phyloP scores from a whole-genome alignment of 2,329 filamentous ascomycete species.

The Emergomyces pasteurianus region DNA sequence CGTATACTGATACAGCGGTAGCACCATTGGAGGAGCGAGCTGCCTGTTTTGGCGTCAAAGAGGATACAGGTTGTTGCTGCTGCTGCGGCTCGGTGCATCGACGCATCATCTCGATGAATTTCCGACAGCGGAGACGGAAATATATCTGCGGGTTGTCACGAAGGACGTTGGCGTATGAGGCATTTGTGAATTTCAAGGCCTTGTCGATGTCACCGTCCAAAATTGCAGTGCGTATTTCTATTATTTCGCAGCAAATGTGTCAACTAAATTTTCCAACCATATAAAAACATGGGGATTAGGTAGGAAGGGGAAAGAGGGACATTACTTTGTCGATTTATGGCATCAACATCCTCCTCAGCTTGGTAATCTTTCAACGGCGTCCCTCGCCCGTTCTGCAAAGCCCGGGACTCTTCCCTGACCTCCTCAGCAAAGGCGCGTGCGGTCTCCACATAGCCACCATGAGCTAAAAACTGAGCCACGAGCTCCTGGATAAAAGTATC shows the following conservation, averaged over 20 bases:
- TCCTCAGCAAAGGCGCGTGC: slow-evolving; percentile 79
- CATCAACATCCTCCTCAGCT: slow-evolving; percentile 72
- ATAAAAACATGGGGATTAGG: background rate
- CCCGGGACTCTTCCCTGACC: slow-evolving; percentile 59
- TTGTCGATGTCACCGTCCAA: slow-evolving; percentile 85
- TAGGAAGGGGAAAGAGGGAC: background rate
- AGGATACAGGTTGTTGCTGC: slow-evolving; percentile 16
- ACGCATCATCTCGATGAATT: slow-evolving; percentile 91
- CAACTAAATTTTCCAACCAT: background rate
- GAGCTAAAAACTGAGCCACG: slow-evolving; percentile 77
- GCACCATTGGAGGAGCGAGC: slow-evolving; percentile 26
- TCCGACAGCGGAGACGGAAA: slow-evolving; percentile 77
- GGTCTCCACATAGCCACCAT: slow-evolving; percentile 92
- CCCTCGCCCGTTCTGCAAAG: slow-evolving; percentile 48
- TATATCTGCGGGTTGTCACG: slow-evolving; percentile 70
- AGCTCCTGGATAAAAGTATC: slow-evolving; percentile 70
- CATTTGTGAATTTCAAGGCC: slow-evolving; percentile 68
- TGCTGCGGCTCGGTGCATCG: slow-evolving; percentile 54
- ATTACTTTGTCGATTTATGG: slow-evolving; percentile 73
- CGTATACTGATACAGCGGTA: slow-evolving; percentile 16
- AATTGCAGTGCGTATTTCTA: slow-evolving; percentile 76
- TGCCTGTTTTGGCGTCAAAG: slow-evolving; percentile 24
- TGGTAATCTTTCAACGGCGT: slow-evolving; percentile 47
- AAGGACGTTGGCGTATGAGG: slow-evolving; percentile 70
- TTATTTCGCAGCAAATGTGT: slow-evolving; percentile 2